Conservation (phyloP, 306 rosid species). For the Abrus pulchellus region DNA sequence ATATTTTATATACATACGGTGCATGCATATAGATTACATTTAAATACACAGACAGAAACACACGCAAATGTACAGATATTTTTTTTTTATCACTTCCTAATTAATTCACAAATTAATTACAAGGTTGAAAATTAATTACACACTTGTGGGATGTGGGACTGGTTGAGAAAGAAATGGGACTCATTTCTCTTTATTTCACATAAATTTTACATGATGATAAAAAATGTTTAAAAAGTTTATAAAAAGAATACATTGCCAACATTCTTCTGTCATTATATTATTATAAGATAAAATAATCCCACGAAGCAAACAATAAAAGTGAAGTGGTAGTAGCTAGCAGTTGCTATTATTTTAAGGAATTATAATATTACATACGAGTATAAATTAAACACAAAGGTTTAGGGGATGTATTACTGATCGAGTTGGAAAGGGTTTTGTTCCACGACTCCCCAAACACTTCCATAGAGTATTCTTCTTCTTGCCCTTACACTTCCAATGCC, state of each 20-base stretch:
- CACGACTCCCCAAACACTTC: constrained; percentile 41
- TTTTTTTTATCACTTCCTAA: too few relatives aligned
- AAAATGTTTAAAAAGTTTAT: background rate
- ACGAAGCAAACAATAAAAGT: constrained; percentile 30
- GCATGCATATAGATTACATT: too few relatives aligned
- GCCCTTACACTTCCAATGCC: constrained; percentile 24
- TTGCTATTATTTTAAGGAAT: constrained; percentile 23
- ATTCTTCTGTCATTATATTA: background rate
- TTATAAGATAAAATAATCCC: background rate
- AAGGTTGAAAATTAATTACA: background rate
- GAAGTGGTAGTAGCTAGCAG: background rate
- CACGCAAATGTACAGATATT: too few relatives aligned
- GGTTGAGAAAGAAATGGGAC: background rate
- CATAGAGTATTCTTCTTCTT: constrained; percentile 26
- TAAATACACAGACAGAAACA: too few relatives aligned
- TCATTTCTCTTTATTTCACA: background rate
- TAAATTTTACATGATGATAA: background rate
- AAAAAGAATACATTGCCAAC: background rate
- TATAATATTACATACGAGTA: background rate
- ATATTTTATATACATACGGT: too few relatives aligned
- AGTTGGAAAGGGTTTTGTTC: constrained; percentile 18
- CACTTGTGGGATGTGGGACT: background rate
- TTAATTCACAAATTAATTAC: background rate
- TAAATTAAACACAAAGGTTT: constrained; percentile 40
- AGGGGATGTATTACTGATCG: background rate